phyloP scores from a whole-genome alignment of 2,329 filamentous ascomycete species.

The Graphium sp. region DNA sequence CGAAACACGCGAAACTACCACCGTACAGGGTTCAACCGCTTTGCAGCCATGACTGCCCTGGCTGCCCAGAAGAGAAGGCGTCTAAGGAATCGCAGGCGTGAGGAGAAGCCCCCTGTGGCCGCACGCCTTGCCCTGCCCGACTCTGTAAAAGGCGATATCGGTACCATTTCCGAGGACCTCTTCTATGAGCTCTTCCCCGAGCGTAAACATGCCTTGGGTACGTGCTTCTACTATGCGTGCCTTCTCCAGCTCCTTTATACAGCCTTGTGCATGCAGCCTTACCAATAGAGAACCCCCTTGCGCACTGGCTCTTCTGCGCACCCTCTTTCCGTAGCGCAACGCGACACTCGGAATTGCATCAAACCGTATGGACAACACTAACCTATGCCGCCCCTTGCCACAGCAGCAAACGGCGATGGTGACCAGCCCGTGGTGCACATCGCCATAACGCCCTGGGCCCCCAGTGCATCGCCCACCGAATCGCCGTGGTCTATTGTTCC shows the following conservation, averaged over 20 bases:
- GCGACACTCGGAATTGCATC: neutral
- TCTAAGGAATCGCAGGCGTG: conserved; percentile 24
- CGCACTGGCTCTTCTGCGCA: neutral
- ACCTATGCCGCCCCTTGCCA: conserved; percentile 12
- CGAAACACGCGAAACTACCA: no score
- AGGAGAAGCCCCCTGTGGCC: conserved; percentile 59
- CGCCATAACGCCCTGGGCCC: conserved; percentile 59
- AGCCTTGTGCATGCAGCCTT: neutral
- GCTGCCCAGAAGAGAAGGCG: conserved; percentile 20
- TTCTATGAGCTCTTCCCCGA: conserved; percentile 66
- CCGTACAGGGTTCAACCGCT: neutral
- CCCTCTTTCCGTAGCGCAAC: neutral
- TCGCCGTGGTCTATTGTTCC: conserved; percentile 76
- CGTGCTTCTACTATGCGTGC: neutral
- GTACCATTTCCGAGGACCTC: conserved; percentile 73
- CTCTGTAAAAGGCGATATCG: conserved; percentile 69
- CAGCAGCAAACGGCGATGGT: conserved; percentile 16
- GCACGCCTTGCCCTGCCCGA: conserved; percentile 75
- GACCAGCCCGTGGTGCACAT: conserved; percentile 38
- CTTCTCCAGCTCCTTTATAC: neutral
- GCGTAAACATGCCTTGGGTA: conserved; percentile 16
- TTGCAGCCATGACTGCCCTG: conserved; percentile 9
- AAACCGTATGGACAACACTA: neutral
- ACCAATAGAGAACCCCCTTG: neutral
- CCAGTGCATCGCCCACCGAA: conserved; percentile 38